Evolutionary conservation across 768 basidiomycete genomes (phyloP).

Genomic region (Lactifluus subvellereus): DNA sequence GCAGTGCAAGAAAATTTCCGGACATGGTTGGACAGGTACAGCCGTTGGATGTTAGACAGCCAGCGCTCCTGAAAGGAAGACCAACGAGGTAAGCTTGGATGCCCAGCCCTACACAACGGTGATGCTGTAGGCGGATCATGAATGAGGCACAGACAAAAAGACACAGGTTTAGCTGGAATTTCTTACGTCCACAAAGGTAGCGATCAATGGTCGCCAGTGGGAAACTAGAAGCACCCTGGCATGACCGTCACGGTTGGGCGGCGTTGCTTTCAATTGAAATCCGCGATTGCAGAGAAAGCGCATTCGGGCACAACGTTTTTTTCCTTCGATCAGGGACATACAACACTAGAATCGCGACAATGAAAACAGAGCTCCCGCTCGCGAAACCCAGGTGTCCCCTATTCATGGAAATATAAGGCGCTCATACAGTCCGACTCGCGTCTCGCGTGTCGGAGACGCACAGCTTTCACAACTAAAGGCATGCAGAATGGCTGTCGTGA

Average conservation of each 20-base stretch:
- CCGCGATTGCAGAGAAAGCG: not conserved
- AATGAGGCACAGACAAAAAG: too few species aligned
- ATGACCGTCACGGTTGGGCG: too few species aligned
- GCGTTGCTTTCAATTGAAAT: too few species aligned
- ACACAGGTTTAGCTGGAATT: too few species aligned
- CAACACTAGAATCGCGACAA: not conserved
- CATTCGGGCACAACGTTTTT: not conserved
- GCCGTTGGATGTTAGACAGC: not conserved
- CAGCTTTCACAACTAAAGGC: not conserved
- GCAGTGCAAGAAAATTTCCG: too few species aligned
- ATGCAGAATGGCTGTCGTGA: too few species aligned
- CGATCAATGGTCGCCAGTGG: too few species aligned
- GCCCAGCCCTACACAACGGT: too few species aligned
- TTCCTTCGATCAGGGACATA: not conserved
- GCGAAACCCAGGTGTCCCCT: not conserved
- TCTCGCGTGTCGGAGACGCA: not conserved
- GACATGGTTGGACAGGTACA: not conserved
- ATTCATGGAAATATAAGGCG: not conserved
- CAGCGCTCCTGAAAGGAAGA: not conserved
- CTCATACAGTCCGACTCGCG: not conserved
- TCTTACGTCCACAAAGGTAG: too few species aligned
- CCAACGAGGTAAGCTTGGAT: too few species aligned
- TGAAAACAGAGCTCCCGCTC: not conserved
- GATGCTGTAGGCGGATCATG: too few species aligned
- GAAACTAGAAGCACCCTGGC: too few species aligned